Conservation (phyloP, 305 asterid species). For the Fraxinus ornus region DNA sequence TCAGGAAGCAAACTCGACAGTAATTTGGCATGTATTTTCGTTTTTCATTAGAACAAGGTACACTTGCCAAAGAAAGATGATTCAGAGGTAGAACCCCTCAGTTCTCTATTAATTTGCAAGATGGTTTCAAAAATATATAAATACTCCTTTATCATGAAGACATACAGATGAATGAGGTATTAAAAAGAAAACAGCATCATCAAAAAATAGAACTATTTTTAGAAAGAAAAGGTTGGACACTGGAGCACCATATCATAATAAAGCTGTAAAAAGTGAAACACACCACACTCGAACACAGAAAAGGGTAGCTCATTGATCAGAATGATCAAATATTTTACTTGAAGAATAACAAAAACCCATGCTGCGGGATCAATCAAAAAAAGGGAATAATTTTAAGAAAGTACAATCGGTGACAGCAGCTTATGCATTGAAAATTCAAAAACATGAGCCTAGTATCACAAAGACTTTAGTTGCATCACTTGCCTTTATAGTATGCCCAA, state of each 20-base stretch:
- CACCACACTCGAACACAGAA: neutral
- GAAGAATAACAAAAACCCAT: neutral
- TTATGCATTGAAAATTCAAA: neutral
- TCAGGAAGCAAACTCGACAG: constrained; percentile 9
- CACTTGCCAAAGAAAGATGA: neutral
- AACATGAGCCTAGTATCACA: neutral
- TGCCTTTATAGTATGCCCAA: constrained; percentile 90
- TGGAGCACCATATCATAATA: neutral
- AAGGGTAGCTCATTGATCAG: neutral
- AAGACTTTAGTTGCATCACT: constrained; percentile 19
- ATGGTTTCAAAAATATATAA: neutral
- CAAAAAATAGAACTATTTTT: constrained; percentile 7
- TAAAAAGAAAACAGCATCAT: neutral
- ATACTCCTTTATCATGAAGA: neutral
- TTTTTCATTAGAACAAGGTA: neutral
- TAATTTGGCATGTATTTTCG: neutral
- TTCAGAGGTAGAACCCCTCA: constrained; percentile 7
- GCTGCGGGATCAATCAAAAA: neutral
- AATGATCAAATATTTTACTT: constrained; percentile 1
- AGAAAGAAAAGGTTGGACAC: constrained; percentile 7
- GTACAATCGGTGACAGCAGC: neutral
- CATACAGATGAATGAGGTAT: constrained; percentile 8
- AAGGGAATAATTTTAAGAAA: neutral
- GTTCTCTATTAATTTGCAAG: neutral
- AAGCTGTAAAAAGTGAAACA: neutral